Percentiles rank a stretch among this genome's conserved stretches.
Conservation (phyloP, 1,284 basidiomycete genomes). For the Mycosarcoma maydis region DNA sequence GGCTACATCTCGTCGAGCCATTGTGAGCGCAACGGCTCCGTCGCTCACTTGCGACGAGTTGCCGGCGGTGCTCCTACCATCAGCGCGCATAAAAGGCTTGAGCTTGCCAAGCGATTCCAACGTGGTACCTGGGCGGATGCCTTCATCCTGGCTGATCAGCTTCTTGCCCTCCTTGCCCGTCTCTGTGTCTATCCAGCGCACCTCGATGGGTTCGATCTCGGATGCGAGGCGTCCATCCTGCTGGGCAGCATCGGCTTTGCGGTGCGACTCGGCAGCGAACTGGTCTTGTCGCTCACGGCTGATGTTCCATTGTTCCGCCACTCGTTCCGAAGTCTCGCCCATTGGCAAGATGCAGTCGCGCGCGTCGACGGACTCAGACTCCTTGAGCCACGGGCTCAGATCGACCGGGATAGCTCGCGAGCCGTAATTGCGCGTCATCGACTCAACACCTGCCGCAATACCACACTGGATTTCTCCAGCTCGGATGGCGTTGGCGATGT, state of each 20-base stretch:
- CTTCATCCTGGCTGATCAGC: slow-evolving; percentile 62
- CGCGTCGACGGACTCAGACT: slow-evolving; percentile 57
- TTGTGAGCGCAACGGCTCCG: slow-evolving; percentile 60
- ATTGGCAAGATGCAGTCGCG: slow-evolving; percentile 66
- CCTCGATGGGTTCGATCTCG: slow-evolving; percentile 63
- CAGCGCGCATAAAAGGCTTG: slow-evolving; percentile 60
- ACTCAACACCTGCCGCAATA: slow-evolving; percentile 63
- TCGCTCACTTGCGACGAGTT: slow-evolving; percentile 65
- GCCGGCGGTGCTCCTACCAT: slow-evolving; percentile 59
- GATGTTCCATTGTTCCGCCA: slow-evolving; percentile 59
- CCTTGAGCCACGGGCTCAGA: slow-evolving; percentile 62
- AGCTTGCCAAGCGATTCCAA: slow-evolving; percentile 53
- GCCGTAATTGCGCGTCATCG: slow-evolving; percentile 65
- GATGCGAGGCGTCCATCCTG: slow-evolving; percentile 53
- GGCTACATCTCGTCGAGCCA: slow-evolving; percentile 60
- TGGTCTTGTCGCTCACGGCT: slow-evolving; percentile 54
- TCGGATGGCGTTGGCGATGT: slow-evolving; percentile 67
- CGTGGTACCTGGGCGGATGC: slow-evolving; percentile 56
- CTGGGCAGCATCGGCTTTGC: slow-evolving; percentile 54
- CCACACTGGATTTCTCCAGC: slow-evolving; percentile 59
- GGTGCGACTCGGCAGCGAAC: slow-evolving; percentile 59
- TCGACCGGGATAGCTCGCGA: slow-evolving; percentile 65
- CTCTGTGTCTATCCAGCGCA: slow-evolving; percentile 54
- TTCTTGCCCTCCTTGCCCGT: slow-evolving; percentile 56
- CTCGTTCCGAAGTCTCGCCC: slow-evolving; percentile 62